phyloP scores from a whole-genome alignment of 805 yeast species.

The Candida pseudofarinosa region DNA sequence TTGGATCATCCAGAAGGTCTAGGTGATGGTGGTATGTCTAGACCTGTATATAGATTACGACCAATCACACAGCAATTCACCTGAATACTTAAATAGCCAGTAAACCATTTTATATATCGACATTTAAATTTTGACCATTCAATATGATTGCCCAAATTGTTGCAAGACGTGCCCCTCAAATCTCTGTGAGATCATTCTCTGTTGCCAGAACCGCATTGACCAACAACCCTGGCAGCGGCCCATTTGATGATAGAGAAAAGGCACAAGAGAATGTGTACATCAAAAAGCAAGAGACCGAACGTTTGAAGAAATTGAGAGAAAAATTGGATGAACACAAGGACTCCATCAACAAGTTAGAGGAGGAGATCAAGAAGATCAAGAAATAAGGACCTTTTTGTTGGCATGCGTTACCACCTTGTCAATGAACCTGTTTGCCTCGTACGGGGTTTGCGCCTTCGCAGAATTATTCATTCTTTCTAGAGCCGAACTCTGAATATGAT shows the following conservation, averaged over 20 bases:
- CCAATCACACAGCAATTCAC: background rate
- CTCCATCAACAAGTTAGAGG: slow-evolving; percentile 45
- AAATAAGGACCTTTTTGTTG: slow-evolving; percentile 22
- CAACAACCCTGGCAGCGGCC: slow-evolving; percentile 20
- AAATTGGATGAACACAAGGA: slow-evolving; percentile 73
- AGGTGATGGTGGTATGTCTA: background rate
- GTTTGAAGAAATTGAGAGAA: slow-evolving; percentile 70
- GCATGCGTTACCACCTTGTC: too few species aligned
- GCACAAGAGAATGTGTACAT: slow-evolving; percentile 85
- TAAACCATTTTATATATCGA: background rate
- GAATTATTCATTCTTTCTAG: too few species aligned
- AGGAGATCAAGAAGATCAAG: slow-evolving; percentile 48
- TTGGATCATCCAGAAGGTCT: too few species aligned
- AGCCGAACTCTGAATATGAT: too few species aligned
- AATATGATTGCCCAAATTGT: slow-evolving; percentile 21
- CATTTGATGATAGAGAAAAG: slow-evolving; percentile 62
- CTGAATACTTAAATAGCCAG: background rate
- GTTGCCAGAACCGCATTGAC: slow-evolving; percentile 22
- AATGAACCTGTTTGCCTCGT: too few species aligned
- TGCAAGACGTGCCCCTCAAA: slow-evolving; percentile 17
- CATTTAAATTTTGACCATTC: background rate
- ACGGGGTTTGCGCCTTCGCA: too few species aligned
- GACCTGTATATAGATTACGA: background rate
- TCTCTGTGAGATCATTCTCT: slow-evolving; percentile 29
- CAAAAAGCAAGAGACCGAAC: slow-evolving; percentile 88